Conservation (phyloP, 441 rosid species). For the Erodium chrysanthum region DNA sequence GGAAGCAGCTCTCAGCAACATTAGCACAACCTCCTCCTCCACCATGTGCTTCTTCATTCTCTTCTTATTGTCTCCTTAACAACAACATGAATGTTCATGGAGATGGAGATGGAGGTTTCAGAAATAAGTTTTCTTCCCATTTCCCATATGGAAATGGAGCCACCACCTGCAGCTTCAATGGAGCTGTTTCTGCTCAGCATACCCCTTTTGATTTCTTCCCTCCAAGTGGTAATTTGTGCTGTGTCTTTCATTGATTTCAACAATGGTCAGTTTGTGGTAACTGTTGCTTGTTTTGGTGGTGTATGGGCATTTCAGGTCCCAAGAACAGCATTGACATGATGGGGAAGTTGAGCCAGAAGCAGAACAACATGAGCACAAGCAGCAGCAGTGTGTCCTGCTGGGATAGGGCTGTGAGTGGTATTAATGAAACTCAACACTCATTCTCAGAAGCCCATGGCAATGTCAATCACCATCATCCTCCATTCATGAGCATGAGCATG, state of each 20-base stretch:
- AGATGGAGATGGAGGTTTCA: too few species aligned
- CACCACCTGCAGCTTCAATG: background rate
- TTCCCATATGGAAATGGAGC: background rate
- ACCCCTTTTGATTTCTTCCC: constrained; percentile 44
- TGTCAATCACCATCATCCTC: constrained; percentile 19
- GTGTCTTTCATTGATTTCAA: constrained; percentile 7
- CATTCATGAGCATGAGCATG: constrained; percentile 3
- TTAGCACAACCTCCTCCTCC: constrained; percentile 26
- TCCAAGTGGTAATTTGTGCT: background rate
- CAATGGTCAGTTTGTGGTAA: background rate
- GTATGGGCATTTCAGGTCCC: constrained; percentile 26
- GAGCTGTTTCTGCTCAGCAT: background rate
- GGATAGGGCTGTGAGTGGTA: constrained; percentile 24
- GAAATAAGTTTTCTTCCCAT: too few species aligned
- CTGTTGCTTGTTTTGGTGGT: background rate
- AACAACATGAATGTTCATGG: background rate
- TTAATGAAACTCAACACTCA: constrained; percentile 21
- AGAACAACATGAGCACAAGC: background rate
- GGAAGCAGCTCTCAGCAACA: constrained; percentile 25
- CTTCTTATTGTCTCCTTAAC: constrained; percentile 12
- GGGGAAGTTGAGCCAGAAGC: constrained; percentile 18
- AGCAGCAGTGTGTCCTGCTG: constrained; percentile 14
- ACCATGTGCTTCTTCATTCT: constrained; percentile 27
- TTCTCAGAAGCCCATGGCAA: background rate
- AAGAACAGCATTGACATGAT: constrained; percentile 33